These are phyloP conservation scores for Phaseolus lunatus DNA, from an alignment of 306 rosid genomes.

Conservation along the genomic window DNA sequence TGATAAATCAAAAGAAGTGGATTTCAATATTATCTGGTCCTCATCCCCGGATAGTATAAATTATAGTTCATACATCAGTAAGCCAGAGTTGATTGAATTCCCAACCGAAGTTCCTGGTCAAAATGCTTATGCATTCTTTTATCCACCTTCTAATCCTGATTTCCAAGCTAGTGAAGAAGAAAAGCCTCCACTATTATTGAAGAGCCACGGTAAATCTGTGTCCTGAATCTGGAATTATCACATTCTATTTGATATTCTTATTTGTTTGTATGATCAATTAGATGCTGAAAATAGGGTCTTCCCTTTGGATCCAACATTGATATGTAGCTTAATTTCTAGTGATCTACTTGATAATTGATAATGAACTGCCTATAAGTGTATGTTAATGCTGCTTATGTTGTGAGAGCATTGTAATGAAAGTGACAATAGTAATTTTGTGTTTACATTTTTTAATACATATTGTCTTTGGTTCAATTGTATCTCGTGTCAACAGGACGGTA, in stretches of 20 bases:
- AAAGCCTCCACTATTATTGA: constrained; percentile 85
- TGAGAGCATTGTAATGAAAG: neutral
- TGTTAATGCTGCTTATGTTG: neutral
- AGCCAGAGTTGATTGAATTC: constrained; percentile 88
- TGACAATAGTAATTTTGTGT: neutral
- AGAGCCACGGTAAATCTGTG: constrained; percentile 79
- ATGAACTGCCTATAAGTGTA: neutral
- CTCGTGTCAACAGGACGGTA: neutral
- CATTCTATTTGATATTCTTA: constrained; percentile 13
- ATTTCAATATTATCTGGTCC: constrained; percentile 79
- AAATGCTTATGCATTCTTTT: constrained; percentile 90
- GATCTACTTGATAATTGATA: neutral
- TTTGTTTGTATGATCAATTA: constrained; percentile 23
- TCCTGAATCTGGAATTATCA: constrained; percentile 8
- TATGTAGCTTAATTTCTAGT: neutral
- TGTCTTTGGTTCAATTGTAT: neutral
- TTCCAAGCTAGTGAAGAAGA: constrained; percentile 73
- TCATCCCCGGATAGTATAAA: constrained; percentile 84
- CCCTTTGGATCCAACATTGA: neutral
- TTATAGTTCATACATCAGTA: constrained; percentile 70
- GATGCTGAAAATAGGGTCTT: constrained; percentile 16
- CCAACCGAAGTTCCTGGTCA: constrained; percentile 94
- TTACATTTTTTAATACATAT: neutral
- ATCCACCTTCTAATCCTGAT: constrained; percentile 74
- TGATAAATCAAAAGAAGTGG: constrained; percentile 59